A percentile compares a stretch with the other conserved stretches of the same genome.
Conservation (phyloP, 225 moss, liverwort and hornwort species). For the Bryoerythrophyllum caledonicum region DNA sequence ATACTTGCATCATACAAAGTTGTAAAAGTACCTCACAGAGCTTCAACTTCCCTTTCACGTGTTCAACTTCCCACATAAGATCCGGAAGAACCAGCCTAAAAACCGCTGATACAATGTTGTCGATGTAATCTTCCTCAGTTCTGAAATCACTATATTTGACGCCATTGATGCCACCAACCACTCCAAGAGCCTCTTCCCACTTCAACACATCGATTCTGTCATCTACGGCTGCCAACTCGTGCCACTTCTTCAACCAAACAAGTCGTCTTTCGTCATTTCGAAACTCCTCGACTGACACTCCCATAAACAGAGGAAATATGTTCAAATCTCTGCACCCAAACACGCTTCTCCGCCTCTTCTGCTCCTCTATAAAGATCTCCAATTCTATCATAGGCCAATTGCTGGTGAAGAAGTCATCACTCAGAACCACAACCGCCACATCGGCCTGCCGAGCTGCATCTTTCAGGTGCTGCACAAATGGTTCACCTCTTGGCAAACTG, state of each 20-base stretch:
- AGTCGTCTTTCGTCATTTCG: background rate
- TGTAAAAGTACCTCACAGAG: background rate
- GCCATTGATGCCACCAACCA: background rate
- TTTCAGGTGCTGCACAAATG: background rate
- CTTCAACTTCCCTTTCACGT: background rate
- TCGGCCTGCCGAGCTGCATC: background rate
- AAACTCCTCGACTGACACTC: background rate
- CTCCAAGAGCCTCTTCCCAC: background rate
- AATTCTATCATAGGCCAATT: slow-evolving; percentile 12
- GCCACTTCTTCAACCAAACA: background rate
- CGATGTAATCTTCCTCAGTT: background rate
- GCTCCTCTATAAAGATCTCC: background rate
- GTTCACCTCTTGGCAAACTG: background rate
- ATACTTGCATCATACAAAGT: background rate
- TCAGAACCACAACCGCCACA: background rate
- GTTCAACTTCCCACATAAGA: background rate
- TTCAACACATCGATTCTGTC: background rate
- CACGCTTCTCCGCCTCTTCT: background rate
- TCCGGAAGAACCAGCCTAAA: background rate
- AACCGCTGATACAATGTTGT: background rate
- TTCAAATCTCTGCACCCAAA: background rate
- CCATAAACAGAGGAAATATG: background rate
- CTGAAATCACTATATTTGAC: background rate
- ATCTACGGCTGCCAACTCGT: background rate
- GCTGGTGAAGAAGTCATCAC: background rate